A percentile compares a stretch with the other conserved stretches of the same genome.
These are phyloP conservation scores for Canariomyces notabilis DNA, from an alignment of 2,329 filamentous ascomycete species.

Conservation along the genomic window DNA sequence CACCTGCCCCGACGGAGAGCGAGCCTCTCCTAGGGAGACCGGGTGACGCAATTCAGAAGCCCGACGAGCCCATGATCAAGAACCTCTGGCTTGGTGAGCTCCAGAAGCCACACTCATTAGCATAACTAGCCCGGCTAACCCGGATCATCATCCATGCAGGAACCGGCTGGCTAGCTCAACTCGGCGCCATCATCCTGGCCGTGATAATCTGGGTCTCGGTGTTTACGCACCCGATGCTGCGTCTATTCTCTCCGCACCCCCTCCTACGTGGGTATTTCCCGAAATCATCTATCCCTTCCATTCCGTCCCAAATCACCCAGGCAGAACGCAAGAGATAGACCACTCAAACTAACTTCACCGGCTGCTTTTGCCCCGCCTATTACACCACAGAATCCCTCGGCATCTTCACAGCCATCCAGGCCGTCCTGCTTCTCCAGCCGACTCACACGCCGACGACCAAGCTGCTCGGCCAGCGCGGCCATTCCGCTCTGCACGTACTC, in stretches of 20 bases:
- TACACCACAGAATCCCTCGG: constrained; percentile 61
- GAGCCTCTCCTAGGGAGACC: constrained; percentile 42
- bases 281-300: too few species aligned
- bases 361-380: too few species aligned
- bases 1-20: constrained; percentile 28
- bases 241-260: constrained; percentile 85
- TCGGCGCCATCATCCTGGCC: constrained; percentile 68
- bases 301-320: too few species aligned
- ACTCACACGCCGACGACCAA: constrained; percentile 76
- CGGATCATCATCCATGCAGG: constrained; percentile 48
- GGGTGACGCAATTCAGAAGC: constrained; percentile 52
- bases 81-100: constrained; percentile 71
- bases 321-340: too few species aligned
- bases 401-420: constrained; percentile 71
- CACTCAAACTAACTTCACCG: too few species aligned
- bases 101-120: constrained; percentile 1
- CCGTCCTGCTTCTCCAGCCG: constrained; percentile 80
- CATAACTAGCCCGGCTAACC: neutral
- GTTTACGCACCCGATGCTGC: constrained; percentile 55
- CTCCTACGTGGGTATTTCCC: constrained; percentile 58
- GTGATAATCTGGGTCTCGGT: constrained; percentile 74
- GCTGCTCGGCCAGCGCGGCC: constrained; percentile 50
- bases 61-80: constrained; percentile 56
- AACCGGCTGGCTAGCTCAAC: constrained; percentile 75
- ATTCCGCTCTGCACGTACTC: constrained; percentile 65